Base-by-base conservation (phyloP, 106 monocot genomes). In the Dioscorea alata region DNA sequence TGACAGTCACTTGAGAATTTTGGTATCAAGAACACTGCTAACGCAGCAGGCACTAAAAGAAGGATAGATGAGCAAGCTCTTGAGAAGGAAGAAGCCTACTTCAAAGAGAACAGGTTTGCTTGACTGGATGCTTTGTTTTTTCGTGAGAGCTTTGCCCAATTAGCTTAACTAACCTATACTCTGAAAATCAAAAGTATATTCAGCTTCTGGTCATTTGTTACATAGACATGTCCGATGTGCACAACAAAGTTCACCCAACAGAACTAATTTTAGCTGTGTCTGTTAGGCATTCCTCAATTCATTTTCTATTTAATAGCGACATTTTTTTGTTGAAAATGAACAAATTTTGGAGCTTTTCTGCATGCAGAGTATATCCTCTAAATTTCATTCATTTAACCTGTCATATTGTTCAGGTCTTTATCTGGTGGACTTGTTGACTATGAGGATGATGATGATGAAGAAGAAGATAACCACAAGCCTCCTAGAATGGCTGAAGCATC, bases 71-170 rank as follows among this genome's bases (percentile, higher is more conserved):
- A 90, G 25, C 79, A 93, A 21, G 93, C 79, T 51, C 83, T 99
- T 76, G 99, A 93, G 49, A 99, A 93, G 68, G 99, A 99, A 74
- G 99, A 99, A 81, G 93, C 90, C 34, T 99, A 99, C 53, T 99
- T 99, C 53, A 93, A 99, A 48, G 99, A 83, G 70, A 83, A 99
- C 64, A 93, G 99, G 99, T 93, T 59, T 74, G 72, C 49, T 31
- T 61, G 0, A 12, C 32, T 0, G 16, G 16, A 48, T 66, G 4
- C 14, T 7, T 23, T 42, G 4, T 8, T 42, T 42, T 42, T 42
- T 42, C 6, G 0, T 42, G 42, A 42, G 42, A 42, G 10, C 42
- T 42, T n/a, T 42, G 42, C 42, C 42, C 42, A 42, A 42, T 15
- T 31, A 62, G 1, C 24, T 64, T 48, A 1, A 42, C 64, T 48